Evolutionary conservation across 1,284 basidiomycete genomes (phyloP).

Genomic region (Leccinum fuscescens): DNA sequence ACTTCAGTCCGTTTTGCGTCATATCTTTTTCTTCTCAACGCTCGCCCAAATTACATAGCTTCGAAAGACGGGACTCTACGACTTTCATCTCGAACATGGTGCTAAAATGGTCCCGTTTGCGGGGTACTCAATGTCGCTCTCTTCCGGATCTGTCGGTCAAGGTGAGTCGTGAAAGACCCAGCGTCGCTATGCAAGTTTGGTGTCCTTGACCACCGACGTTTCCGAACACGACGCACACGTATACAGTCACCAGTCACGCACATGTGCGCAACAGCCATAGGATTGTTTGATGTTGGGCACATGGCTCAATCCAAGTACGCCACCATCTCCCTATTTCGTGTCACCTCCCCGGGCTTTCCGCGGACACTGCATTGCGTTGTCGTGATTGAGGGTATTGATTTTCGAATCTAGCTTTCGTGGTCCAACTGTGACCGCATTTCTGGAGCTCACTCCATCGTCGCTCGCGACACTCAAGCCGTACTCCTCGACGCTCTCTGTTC

Average conservation of each 20-base stretch:
- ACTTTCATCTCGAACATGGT: constrained; percentile 83
- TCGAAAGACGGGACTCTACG: constrained; percentile 75
- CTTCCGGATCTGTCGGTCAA: constrained; percentile 82
- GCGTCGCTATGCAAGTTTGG: constrained; percentile 8
- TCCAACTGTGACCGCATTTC: constrained; percentile 70
- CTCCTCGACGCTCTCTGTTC: constrained; percentile 80
- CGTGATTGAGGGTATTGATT: neutral
- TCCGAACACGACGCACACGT: neutral
- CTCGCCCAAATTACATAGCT: constrained; percentile 14
- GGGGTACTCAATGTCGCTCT: constrained; percentile 92
- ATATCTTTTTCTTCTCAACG: no score
- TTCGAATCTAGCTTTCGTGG: constrained; percentile 57
- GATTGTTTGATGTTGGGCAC: constrained; percentile 97
- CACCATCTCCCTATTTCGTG: neutral
- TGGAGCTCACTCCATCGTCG: constrained; percentile 84
- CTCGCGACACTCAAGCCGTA: constrained; percentile 67
- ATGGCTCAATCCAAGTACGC: constrained; percentile 88
- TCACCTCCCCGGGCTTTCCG: neutral
- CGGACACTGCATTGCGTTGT: neutral
- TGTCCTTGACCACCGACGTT: constrained; percentile 10
- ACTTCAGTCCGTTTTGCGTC: no score
- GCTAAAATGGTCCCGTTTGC: constrained; percentile 98
- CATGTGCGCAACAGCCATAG: constrained; percentile 81
- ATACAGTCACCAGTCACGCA: constrained; percentile 83
- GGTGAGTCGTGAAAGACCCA: constrained; percentile 43